Conservation (phyloP, 2,329 filamentous ascomycete genomes). For the Exserohilum rostratum region DNA sequence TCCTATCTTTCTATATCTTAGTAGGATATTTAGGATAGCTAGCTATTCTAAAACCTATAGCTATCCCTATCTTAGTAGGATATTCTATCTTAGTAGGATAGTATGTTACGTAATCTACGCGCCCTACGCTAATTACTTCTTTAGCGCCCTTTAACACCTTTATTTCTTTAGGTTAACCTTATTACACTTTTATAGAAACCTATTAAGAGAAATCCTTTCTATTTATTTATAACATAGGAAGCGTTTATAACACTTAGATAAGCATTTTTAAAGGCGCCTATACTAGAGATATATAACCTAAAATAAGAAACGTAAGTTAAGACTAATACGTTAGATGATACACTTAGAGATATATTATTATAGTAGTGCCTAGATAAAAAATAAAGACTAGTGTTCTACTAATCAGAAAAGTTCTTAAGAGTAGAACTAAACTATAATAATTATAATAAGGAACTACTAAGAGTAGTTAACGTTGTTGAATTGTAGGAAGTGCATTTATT, state of each 20-base stretch:
- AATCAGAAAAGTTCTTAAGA: slow-evolving; percentile 21
- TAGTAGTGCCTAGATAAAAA: slow-evolving; percentile 16
- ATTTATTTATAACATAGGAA: background rate
- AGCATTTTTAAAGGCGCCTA: background rate
- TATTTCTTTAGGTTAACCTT: no score
- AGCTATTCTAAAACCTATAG: background rate
- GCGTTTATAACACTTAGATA: slow-evolving; percentile 1
- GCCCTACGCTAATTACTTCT: slow-evolving; percentile 55
- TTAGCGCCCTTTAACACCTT: slow-evolving; percentile 38
- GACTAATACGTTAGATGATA: slow-evolving; percentile 2
- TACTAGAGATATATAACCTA: slow-evolving; percentile 1
- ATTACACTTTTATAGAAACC: no score
- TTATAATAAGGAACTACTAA: slow-evolving; percentile 17
- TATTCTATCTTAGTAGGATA: slow-evolving; percentile 39
- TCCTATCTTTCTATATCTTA: no score
- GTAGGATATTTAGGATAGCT: no score
- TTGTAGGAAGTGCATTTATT: no score
- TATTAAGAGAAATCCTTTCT: background rate
- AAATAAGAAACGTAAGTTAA: background rate
- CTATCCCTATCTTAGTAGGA: background rate
- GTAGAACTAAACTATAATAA: slow-evolving; percentile 17
- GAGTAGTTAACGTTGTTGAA: background rate
- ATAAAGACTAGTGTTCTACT: slow-evolving; percentile 23
- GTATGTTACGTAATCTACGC: no score
- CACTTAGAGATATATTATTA: background rate